Evolutionary conservation across 2,329 filamentous ascomycete species (phyloP), one percentile per base, ranked within the genome.

Genomic region (Paracamarosporium sp.): DNA sequence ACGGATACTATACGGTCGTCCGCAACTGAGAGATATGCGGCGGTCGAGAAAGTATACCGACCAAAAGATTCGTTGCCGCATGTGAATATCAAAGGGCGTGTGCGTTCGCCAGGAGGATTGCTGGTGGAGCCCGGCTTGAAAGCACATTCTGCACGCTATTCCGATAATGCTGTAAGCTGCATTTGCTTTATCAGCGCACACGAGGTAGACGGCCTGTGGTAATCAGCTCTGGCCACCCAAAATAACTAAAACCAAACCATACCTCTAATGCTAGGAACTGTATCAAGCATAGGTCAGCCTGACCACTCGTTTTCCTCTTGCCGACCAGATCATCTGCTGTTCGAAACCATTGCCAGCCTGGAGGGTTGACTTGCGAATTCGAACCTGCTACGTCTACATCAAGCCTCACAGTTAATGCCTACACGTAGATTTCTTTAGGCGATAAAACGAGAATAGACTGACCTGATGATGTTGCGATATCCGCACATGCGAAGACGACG

Each of bases 341-440:
- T 25, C 67, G 64, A 38, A 64, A 66, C 73, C 73, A 75, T 9
- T 64, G 62, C 71, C 70, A 73, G 0, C 73, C 73, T 9, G 60
- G 50, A 24, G 60, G 61, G 24, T 63, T 67, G 15, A 43, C 31
- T n/a, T 35, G 27, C 5, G 53, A 27, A 15, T 48, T 48, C 17
- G 48, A 9, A n/a, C 30, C 44, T 28, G 56, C 40, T 12, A 52
- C 51, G 24, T 65, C 45, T 50, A 24, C 12, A 15, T 5, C 2
- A 45, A 2, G 12, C 20, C 15, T 13, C 36, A 22, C 11, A 17
- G 47, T 50, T 17, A 50, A 24, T 31, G 24, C 33, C 20, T 22
- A 27, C 43, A 12, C 48, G 13, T 9, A 22, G 15, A 15, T 38
- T n/a, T 11, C 9, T 38, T 8, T 28, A 6, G 5, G 22, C 5